Evolutionary conservation across 345 rosid genomes (phyloP).

Genomic region (Bruguiera gymnorhiza): DNA sequence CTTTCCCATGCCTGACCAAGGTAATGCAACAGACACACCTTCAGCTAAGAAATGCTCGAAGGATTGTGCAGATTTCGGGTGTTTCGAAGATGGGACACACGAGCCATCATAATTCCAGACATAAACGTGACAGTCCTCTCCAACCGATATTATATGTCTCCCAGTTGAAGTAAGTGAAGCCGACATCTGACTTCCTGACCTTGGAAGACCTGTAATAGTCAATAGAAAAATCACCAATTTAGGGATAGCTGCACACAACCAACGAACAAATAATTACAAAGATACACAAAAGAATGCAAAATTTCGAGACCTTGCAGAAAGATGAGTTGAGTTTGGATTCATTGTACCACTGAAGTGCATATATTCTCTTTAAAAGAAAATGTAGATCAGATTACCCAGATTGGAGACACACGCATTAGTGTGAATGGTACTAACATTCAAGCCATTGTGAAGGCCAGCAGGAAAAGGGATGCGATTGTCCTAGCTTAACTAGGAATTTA

Average conservation of each 20-base stretch:
- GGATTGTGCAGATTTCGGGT: constrained; percentile 42
- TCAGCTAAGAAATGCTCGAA: constrained; percentile 68
- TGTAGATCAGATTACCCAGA: constrained; percentile 1
- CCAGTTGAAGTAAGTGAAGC: constrained; percentile 69
- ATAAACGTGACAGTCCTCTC: constrained; percentile 70
- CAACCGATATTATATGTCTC: constrained; percentile 70
- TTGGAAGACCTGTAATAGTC: constrained; percentile 47
- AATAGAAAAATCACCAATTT: constrained; percentile 9
- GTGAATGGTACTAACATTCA: not conserved
- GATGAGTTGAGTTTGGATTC: constrained; percentile 11
- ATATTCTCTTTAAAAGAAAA: not conserved
- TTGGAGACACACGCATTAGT: not conserved
- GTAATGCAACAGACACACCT: constrained; percentile 59
- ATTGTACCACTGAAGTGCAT: constrained; percentile 13
- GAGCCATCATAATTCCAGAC: constrained; percentile 57
- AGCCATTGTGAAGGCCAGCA: constrained; percentile 11
- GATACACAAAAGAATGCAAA: constrained; percentile 9
- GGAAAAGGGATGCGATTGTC: not conserved
- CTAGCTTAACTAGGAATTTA: not conserved
- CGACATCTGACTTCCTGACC: constrained; percentile 66
- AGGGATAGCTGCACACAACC: constrained; percentile 2
- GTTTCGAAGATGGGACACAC: constrained; percentile 34
- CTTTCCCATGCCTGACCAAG: constrained; percentile 49
- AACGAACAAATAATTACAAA: constrained; percentile 6
- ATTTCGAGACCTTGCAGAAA: constrained; percentile 3